Conservation (phyloP, 805 yeast species). For the Saturnispora zaruensis region DNA sequence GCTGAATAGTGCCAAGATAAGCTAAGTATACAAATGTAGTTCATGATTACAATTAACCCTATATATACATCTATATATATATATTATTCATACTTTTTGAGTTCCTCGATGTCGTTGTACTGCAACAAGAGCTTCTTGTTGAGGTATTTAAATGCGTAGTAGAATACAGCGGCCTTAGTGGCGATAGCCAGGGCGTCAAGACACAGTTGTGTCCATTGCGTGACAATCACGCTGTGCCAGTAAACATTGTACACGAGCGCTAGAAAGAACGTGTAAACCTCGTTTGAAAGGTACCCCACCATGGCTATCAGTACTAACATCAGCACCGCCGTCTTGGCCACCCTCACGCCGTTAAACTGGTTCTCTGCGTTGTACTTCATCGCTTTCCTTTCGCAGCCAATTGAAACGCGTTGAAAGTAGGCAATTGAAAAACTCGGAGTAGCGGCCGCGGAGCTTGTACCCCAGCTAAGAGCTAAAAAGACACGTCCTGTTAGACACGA, state of each 20-base stretch:
- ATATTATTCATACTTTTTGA: slow-evolving; percentile 21
- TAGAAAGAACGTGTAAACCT: slow-evolving; percentile 13
- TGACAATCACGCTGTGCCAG: neutral
- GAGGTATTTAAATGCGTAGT: slow-evolving; percentile 16
- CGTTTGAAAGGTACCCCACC: slow-evolving; percentile 10
- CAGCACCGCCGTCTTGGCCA: slow-evolving; percentile 17
- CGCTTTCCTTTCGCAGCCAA: neutral
- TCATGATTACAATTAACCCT: neutral
- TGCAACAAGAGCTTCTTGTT: slow-evolving; percentile 19
- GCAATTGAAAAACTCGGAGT: slow-evolving; percentile 7
- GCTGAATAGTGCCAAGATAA: neutral
- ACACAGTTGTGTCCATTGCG: slow-evolving; percentile 1
- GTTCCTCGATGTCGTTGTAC: slow-evolving; percentile 21
- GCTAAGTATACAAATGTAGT: neutral
- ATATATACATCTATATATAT: neutral
- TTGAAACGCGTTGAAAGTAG: neutral
- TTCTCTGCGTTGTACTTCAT: slow-evolving; percentile 17
- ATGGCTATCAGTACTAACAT: slow-evolving; percentile 11
- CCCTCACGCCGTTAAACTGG: slow-evolving; percentile 10
- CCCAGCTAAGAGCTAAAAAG: neutral
- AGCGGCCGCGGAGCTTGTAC: slow-evolving; percentile 7
- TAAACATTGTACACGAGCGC: neutral
- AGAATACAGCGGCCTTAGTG: slow-evolving; percentile 14
- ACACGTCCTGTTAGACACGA: neutral
- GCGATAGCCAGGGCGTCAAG: slow-evolving; percentile 15